Percentiles rank a stretch among this genome's conserved stretches.
phyloP scores from a whole-genome alignment of 2,329 filamentous ascomycete species.

The Ascomycota sp. region DNA sequence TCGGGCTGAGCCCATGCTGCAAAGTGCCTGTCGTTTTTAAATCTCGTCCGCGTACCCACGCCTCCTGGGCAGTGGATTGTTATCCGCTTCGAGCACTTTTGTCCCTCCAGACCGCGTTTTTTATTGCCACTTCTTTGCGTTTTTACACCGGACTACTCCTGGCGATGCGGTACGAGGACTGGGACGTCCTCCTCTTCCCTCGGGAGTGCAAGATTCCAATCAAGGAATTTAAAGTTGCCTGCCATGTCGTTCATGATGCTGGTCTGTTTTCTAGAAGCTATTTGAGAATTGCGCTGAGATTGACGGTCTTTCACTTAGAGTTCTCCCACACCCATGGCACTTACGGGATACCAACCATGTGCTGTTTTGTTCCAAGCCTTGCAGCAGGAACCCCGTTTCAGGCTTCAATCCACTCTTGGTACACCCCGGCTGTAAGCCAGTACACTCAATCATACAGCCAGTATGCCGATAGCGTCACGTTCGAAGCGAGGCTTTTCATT shows the following conservation, averaged over 20 bases:
- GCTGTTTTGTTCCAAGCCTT: slow-evolving; percentile 48
- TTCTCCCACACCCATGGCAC: slow-evolving; percentile 26
- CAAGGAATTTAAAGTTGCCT: slow-evolving; percentile 64
- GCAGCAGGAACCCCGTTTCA: slow-evolving; percentile 35
- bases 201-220: slow-evolving; percentile 41
- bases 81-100: neutral
- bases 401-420: slow-evolving; percentile 57
- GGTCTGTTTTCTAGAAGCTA: slow-evolving; percentile 11
- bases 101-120: neutral
- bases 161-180: slow-evolving; percentile 64
- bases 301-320: slow-evolving; percentile 15
- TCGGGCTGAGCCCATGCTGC: too few relatives aligned
- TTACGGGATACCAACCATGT: slow-evolving; percentile 39
- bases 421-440: slow-evolving; percentile 33
- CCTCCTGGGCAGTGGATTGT: neutral
- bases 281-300: too few relatives aligned
- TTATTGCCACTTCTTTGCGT: neutral
- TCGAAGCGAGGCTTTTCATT: slow-evolving; percentile 44
- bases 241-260: slow-evolving; percentile 39
- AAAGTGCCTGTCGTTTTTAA: too few relatives aligned
- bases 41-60: neutral
- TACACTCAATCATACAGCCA: slow-evolving; percentile 33
- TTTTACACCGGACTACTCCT: neutral
- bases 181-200: slow-evolving; percentile 69
- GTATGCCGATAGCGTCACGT: slow-evolving; percentile 31